Evolutionary conservation across 1,284 basidiomycete genomes (phyloP), one percentile per base, ranked within the genome.

Genomic region (Ceratobasidium papillatum): DNA sequence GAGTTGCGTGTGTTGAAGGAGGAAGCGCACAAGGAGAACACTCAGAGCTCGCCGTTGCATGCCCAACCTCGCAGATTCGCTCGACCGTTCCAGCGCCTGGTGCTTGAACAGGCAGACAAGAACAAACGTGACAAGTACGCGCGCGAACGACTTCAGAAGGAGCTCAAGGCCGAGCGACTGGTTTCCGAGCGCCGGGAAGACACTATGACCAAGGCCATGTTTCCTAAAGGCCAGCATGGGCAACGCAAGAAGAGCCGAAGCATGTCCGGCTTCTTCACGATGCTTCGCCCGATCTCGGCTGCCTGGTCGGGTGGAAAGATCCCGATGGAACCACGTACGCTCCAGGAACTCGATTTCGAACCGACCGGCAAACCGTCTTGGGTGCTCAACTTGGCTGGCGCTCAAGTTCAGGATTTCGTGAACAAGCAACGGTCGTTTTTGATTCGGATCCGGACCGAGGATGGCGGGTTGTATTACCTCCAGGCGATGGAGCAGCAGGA

Each of bases 381-480:
- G 63, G 91, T 91, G 17, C 82, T 94, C 64, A 92, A 87, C 77
- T 84, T 94, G 51, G 88, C 89, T 62, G 91, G 91, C 76, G 90
- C 91, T 12, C 86, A 86, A 49, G 89, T 91, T 19, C 84, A 86
- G 2, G 87, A 88, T 75, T 90, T 91, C 78, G 87, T 90, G 81
- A 93, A 93, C 80, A 89, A 90, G 79, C 91, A 92, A 76, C 86
- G 93, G 36, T 92, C 92, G 58, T 94, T 89, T 80, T 89, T 88
- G 45, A 93, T 94, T 84, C 89, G 92, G 79, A 84, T 95, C 49
- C 88, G 91, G 78, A 92, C 93, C 0, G 94, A 95, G 80, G 93
- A 95, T 79, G 94, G 94, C 3, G 92, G 91, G 0, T 89, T 91
- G 78, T 93, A 93, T 78, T 81, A 94, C 32, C 82, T 95, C 19